Conservation (phyloP, 169 alveolate species). For the Plasmodium cynomolgi region DNA sequence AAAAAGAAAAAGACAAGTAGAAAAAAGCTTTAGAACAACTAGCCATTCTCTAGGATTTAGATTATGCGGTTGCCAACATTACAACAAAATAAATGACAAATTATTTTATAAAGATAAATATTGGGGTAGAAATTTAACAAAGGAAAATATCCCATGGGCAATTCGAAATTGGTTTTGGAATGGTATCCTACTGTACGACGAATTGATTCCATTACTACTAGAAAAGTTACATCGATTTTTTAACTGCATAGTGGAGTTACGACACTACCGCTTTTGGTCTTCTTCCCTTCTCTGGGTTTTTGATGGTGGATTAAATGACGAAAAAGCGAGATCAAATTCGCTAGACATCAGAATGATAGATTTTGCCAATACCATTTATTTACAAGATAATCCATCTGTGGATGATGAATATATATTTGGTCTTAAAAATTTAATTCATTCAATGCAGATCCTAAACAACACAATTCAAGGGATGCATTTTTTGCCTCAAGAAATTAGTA, state of each 20-base stretch:
- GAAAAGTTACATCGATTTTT: constrained; percentile 77
- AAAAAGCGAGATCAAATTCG: constrained; percentile 73
- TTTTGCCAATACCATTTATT: constrained; percentile 81
- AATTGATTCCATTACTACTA: constrained; percentile 74
- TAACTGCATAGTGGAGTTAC: constrained; percentile 74
- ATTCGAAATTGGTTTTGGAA: constrained; percentile 83
- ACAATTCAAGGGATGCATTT: constrained; percentile 76
- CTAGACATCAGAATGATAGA: constrained; percentile 83
- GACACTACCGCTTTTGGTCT: constrained; percentile 83
- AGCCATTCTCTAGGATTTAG: constrained; percentile 83
- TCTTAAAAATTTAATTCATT: constrained; percentile 72
- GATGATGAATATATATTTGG: constrained; percentile 83
- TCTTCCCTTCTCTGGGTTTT: constrained; percentile 81
- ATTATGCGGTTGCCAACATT: constrained; percentile 81
- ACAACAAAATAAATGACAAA: constrained; percentile 77
- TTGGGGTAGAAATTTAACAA: constrained; percentile 82
- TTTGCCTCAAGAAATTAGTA: constrained; percentile 64
- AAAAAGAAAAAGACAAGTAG: constrained; percentile 80
- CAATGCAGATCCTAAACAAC: constrained; percentile 73
- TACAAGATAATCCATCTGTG: constrained; percentile 80
- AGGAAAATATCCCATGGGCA: constrained; percentile 80
- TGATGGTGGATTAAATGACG: constrained; percentile 80
- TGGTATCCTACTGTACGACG: constrained; percentile 75
- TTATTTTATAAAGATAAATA: constrained; percentile 81
- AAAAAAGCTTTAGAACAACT: constrained; percentile 79